A percentile compares a stretch with the other conserved stretches of the same genome.
phyloP scores from a whole-genome alignment of 75 land plant genomes.

The Pinus tabuliformis region DNA sequence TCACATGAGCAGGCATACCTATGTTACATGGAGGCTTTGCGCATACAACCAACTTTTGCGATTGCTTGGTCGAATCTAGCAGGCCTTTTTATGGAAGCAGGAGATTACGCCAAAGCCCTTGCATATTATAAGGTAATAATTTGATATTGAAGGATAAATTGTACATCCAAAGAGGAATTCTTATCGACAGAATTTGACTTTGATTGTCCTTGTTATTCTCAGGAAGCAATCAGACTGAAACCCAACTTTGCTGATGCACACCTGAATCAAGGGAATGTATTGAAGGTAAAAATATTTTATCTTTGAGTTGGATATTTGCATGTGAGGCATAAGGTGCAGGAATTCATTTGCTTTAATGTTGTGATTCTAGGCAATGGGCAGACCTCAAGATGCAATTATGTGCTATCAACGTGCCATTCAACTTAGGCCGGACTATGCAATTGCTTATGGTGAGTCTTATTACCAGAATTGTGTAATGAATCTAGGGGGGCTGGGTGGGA shows the following conservation, averaged over 20 bases:
- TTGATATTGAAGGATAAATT: neutral
- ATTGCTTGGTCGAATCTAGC: constrained; percentile 99
- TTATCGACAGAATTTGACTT: neutral
- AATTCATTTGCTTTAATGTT: constrained; percentile 14
- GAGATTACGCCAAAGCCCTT: constrained; percentile 79
- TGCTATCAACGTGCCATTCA: constrained; percentile 87
- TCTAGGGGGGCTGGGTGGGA: neutral
- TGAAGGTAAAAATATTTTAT: constrained; percentile 68
- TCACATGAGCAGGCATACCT: constrained; percentile 69
- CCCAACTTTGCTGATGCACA: constrained; percentile 93
- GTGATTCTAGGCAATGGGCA: constrained; percentile 77
- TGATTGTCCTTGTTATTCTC: constrained; percentile 7
- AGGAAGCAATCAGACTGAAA: constrained; percentile 90
- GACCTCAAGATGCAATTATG: constrained; percentile 88
- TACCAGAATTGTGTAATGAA: neutral
- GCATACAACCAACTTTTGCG: constrained; percentile 92
- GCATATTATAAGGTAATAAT: constrained; percentile 72
- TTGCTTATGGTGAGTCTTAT: constrained; percentile 83
- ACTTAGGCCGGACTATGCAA: constrained; percentile 78
- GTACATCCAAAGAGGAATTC: neutral
- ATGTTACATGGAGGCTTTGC: constrained; percentile 87
- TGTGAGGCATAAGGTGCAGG: constrained; percentile 9
- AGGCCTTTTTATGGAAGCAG: constrained; percentile 91
- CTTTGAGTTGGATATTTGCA: constrained; percentile 4
- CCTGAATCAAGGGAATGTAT: constrained; percentile 85